Evolutionary conservation across 2,329 filamentous ascomycete genomes (phyloP).

Genomic region (Exophiala dermatitidis): DNA sequence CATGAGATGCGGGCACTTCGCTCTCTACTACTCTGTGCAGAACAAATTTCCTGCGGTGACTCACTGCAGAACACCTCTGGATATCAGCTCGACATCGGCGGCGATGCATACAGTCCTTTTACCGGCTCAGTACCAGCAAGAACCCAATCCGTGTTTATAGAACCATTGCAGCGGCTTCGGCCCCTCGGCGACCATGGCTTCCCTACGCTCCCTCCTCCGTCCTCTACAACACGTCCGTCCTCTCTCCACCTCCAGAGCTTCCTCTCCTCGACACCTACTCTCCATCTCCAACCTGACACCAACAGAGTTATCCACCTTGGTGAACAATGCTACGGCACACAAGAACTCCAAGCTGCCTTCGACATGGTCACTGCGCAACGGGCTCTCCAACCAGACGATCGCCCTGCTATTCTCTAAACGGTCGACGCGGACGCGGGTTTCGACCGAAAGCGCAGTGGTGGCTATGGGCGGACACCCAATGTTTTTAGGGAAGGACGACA

Average conservation of each 20-base stretch:
- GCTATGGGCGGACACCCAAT: slow-evolving; percentile 86
- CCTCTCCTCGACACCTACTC: slow-evolving; percentile 75
- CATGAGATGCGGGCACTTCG: neutral
- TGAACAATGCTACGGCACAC: slow-evolving; percentile 71
- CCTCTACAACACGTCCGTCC: slow-evolving; percentile 8
- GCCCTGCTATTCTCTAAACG: slow-evolving; percentile 97
- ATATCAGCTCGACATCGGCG: slow-evolving; percentile 2
- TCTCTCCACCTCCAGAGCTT: slow-evolving; percentile 34
- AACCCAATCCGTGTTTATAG: no score
- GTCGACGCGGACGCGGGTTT: slow-evolving; percentile 86
- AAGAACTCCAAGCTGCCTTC: slow-evolving; percentile 71
- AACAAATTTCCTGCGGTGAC: neutral
- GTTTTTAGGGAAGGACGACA: slow-evolving; percentile 94
- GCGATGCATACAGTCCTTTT: slow-evolving; percentile 1
- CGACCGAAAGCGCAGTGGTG: slow-evolving; percentile 84
- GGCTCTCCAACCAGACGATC: slow-evolving; percentile 69
- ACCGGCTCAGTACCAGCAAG: neutral
- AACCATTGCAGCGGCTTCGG: neutral
- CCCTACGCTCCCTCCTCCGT: slow-evolving; percentile 12
- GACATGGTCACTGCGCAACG: slow-evolving; percentile 47
- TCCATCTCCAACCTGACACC: slow-evolving; percentile 81
- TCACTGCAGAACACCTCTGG: neutral
- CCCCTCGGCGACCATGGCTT: slow-evolving; percentile 5
- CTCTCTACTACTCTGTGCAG: neutral
- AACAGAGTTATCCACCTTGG: slow-evolving; percentile 69